Percentiles rank a stretch among this genome's conserved stretches.
These are phyloP conservation scores for Rhizomucor miehei DNA, from an alignment of 371 early-diverging fungal species.

Conservation along the genomic window DNA sequence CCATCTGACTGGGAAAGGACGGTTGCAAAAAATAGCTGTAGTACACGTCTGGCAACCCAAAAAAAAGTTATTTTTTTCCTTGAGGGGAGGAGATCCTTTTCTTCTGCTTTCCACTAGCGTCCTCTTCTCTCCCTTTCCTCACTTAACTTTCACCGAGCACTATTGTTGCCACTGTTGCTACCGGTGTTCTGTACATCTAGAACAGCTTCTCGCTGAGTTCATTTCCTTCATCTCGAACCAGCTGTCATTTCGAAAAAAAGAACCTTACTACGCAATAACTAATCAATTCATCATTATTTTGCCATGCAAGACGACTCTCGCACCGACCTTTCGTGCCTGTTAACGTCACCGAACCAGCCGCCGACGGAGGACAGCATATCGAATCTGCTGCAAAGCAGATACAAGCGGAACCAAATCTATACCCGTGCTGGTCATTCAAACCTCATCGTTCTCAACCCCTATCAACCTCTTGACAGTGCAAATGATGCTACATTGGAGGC, in stretches of 20 bases:
- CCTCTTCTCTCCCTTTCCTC: too few relatives aligned
- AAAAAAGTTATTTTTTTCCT: too few relatives aligned
- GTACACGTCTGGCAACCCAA: too few relatives aligned
- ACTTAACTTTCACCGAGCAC: too few relatives aligned
- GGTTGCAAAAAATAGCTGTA: too few relatives aligned
- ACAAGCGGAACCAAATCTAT: conserved; percentile 54
- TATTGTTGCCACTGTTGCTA: too few relatives aligned
- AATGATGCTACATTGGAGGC: conserved; percentile 54
- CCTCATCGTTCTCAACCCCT: conserved; percentile 62
- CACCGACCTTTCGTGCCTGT: conserved; percentile 42
- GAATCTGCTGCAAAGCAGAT: conserved; percentile 50
- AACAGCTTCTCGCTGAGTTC: not conserved
- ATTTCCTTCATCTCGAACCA: conserved; percentile 1
- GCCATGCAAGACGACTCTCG: conserved; percentile 51
- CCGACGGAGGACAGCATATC: conserved; percentile 58
- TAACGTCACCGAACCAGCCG: conserved; percentile 31
- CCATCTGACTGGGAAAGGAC: too few relatives aligned
- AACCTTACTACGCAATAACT: not conserved
- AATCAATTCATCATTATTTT: not conserved
- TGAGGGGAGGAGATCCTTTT: too few relatives aligned
- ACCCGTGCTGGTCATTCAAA: conserved; percentile 58
- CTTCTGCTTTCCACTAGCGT: too few relatives aligned
- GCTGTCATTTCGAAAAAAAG: not conserved
- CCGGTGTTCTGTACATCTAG: conserved; percentile 1
- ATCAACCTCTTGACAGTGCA: conserved; percentile 44